These are phyloP conservation scores for Trichophaea hybrida DNA, from an alignment of 2,329 filamentous ascomycete species.

Conservation along the genomic window DNA sequence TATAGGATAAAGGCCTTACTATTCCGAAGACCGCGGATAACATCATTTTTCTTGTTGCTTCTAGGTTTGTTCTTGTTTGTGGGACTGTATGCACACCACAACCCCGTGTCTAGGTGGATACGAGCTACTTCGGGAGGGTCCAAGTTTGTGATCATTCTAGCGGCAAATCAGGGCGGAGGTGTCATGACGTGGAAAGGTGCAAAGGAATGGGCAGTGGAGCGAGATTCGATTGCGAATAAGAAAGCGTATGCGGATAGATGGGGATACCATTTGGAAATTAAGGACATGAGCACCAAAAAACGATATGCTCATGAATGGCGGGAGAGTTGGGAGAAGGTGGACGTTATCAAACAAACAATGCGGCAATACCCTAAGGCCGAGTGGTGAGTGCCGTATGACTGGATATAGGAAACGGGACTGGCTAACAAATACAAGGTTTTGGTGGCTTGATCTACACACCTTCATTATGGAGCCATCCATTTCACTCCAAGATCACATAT, in stretches of 20 bases:
- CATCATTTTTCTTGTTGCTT: conserved; percentile 13
- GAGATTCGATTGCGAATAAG: conserved; percentile 93
- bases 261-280: conserved; percentile 92
- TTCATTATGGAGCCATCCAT: conserved; percentile 93
- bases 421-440: conserved; percentile 53
- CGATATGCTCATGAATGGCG: conserved; percentile 97
- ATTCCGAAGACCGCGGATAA: conserved; percentile 8
- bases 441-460: conserved; percentile 97
- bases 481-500: conserved; percentile 80
- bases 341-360: conserved; percentile 76
- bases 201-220: conserved; percentile 93
- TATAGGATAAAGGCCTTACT: neutral
- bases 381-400: conserved; percentile 49
- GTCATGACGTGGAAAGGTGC: conserved; percentile 99
- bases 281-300: conserved; percentile 98
- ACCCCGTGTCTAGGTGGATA: conserved; percentile 18
- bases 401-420: neutral
- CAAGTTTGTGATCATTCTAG: conserved; percentile 86
- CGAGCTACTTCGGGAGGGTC: conserved; percentile 57
- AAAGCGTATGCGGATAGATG: conserved; percentile 70
- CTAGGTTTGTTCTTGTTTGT: conserved; percentile 11
- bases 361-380: conserved; percentile 90
- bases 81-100: conserved; percentile 17
- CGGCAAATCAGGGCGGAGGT: conserved; percentile 85
- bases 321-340: conserved; percentile 98